Conservation (phyloP, 2,329 filamentous ascomycete species). For the Epicoccum nigrum region DNA sequence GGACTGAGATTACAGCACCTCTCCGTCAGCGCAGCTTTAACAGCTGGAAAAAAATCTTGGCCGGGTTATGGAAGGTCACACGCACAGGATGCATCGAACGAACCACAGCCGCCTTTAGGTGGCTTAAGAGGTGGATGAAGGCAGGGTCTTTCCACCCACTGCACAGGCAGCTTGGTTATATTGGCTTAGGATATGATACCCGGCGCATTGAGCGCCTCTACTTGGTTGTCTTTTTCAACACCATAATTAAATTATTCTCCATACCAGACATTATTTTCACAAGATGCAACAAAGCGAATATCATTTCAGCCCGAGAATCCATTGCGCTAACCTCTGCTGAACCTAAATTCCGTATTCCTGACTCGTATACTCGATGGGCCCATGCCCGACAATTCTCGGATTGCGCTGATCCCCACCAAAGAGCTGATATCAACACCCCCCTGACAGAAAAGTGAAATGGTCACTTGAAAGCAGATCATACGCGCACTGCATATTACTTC, state of each 20-base stretch:
- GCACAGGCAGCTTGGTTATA: slow-evolving; percentile 2
- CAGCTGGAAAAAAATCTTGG: slow-evolving; percentile 1
- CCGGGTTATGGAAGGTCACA: neutral
- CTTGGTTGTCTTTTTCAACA: neutral
- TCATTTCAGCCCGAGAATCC: neutral
- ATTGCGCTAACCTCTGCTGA: neutral
- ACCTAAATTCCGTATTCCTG: neutral
- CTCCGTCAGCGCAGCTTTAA: neutral
- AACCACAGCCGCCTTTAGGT: neutral
- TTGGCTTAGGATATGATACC: slow-evolving; percentile 11
- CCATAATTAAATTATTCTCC: neutral
- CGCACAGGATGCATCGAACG: neutral
- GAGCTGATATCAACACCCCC: neutral
- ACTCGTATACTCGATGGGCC: slow-evolving; percentile 1
- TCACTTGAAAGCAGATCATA: neutral
- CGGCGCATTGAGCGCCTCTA: slow-evolving; percentile 7
- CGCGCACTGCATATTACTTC: neutral
- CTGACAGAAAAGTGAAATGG: neutral
- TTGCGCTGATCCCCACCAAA: neutral
- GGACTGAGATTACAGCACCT: neutral
- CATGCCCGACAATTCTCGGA: slow-evolving; percentile 6
- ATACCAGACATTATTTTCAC: neutral
- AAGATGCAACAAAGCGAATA: neutral
- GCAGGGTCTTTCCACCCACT: slow-evolving; percentile 6
- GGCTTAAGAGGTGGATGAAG: slow-evolving; percentile 2